Conservation (phyloP, 495 filamentous ascomycete genomes). For the Neurospora tetrasperma region DNA sequence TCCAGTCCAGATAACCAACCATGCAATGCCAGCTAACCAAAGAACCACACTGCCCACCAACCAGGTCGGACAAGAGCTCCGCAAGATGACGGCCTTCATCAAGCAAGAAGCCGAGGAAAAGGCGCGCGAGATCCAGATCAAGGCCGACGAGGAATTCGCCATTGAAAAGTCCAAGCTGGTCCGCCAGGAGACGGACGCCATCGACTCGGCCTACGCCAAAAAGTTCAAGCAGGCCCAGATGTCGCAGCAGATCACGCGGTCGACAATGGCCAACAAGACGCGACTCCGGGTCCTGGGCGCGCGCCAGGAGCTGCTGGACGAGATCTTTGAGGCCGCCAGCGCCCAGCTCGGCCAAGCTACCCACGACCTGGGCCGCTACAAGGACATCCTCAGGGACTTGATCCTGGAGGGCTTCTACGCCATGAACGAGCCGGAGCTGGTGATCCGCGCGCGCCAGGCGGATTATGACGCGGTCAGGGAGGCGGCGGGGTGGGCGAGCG, state of each 20-base stretch:
- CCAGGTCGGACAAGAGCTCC: conserved; percentile 88
- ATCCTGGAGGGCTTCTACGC: conserved; percentile 86
- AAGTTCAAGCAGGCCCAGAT: conserved; percentile 96
- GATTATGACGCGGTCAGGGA: conserved; percentile 64
- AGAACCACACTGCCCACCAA: neutral
- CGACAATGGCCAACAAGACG: conserved; percentile 89
- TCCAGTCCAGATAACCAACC: no score
- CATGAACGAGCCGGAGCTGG: conserved; percentile 66
- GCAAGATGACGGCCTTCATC: conserved; percentile 99
- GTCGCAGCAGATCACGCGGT: conserved; percentile 93
- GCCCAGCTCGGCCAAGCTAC: conserved; percentile 53
- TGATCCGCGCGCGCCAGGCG: conserved; percentile 63
- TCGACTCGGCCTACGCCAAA: conserved; percentile 89
- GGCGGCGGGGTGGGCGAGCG: conserved; percentile 61
- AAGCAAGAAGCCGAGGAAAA: conserved; percentile 96
- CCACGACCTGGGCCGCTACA: conserved; percentile 63
- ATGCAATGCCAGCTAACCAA: neutral
- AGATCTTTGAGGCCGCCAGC: conserved; percentile 74
- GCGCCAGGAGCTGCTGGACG: conserved; percentile 81
- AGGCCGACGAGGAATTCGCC: conserved; percentile 95
- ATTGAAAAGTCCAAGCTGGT: conserved; percentile 99
- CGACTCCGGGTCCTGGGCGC: conserved; percentile 76
- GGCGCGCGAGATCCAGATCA: conserved; percentile 89
- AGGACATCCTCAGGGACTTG: conserved; percentile 62
- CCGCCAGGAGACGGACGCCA: conserved; percentile 81